phyloP scores from a whole-genome alignment of 139 green algal genomes.

The Chlamydomonas schloesseri region DNA sequence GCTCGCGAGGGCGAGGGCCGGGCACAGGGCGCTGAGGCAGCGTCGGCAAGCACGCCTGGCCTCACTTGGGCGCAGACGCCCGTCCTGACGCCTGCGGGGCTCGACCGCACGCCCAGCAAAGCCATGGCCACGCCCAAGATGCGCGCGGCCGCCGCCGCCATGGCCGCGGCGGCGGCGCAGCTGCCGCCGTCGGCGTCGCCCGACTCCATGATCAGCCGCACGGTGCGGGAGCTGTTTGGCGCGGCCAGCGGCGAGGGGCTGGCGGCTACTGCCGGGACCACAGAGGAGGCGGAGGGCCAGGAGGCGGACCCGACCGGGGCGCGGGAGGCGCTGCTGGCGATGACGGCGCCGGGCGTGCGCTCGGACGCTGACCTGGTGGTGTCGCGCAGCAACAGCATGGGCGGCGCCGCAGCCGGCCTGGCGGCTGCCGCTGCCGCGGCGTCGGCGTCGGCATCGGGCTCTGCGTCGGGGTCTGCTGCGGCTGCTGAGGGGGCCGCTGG shows the following conservation, averaged over 20 bases:
- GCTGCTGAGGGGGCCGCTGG: not conserved
- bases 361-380: not conserved
- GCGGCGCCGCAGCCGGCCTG: no score
- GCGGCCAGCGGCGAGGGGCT: no score
- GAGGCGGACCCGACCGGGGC: not conserved
- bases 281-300: no score
- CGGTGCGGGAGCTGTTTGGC: not conserved
- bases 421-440: not conserved
- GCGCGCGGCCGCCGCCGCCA: not conserved
- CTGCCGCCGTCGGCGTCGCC: not conserved
- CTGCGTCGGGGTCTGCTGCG: no score
- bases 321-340: no score
- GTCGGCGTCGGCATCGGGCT: not conserved
- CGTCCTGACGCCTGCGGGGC: slow-evolving; percentile 9
- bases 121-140: not conserved
- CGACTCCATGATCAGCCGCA: not conserved
- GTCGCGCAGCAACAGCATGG: not conserved
- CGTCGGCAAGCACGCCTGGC: not conserved
- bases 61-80: not conserved
- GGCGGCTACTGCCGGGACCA: no score
- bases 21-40: no score
- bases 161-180: not conserved
- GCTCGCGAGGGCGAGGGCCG: no score
- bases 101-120: slow-evolving; percentile 35
- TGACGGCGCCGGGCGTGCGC: not conserved